A percentile compares a stretch with the other conserved stretches of the same genome.
Evolutionary conservation across 768 basidiomycete species (phyloP).

Genomic region (Leccinum subtestaceum): DNA sequence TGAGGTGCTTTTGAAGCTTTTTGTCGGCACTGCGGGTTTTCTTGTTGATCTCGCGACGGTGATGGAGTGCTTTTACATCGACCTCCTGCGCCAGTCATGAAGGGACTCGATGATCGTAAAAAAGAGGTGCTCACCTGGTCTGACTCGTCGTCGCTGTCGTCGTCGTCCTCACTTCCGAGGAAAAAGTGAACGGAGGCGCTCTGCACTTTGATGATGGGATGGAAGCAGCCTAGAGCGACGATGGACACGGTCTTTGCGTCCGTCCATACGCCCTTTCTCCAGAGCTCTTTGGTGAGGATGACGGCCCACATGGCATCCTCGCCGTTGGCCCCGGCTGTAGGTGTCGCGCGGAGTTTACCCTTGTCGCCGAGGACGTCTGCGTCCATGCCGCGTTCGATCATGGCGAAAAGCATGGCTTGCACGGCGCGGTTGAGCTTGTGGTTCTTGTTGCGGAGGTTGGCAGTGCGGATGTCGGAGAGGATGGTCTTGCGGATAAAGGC

Average conservation of each 20-base stretch:
- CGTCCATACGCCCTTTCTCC: constrained; percentile 91
- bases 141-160: constrained; percentile 72
- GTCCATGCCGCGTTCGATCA: constrained; percentile 92
- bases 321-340: constrained; percentile 43
- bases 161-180: constrained; percentile 82
- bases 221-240: constrained; percentile 86
- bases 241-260: constrained; percentile 94
- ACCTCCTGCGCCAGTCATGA: constrained; percentile 41
- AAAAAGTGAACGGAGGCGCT: constrained; percentile 95
- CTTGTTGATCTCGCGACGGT: constrained; percentile 90
- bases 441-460: constrained; percentile 85
- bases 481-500: constrained; percentile 90
- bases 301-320: constrained; percentile 99
- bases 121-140: constrained; percentile 32
- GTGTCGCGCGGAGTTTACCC: constrained; percentile 58
- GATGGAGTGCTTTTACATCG: constrained; percentile 73
- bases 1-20: constrained; percentile 71
- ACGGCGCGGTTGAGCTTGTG: constrained; percentile 96
- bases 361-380: constrained; percentile 81
- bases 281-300: constrained; percentile 87
- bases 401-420: constrained; percentile 91
- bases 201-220: constrained; percentile 92
- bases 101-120: background rate
- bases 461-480: constrained; percentile 86
- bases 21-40: constrained; percentile 83